Evolutionary conservation across 495 filamentous ascomycete genomes (phyloP).

Genomic region (Pseudomonodictys pantanalensis): DNA sequence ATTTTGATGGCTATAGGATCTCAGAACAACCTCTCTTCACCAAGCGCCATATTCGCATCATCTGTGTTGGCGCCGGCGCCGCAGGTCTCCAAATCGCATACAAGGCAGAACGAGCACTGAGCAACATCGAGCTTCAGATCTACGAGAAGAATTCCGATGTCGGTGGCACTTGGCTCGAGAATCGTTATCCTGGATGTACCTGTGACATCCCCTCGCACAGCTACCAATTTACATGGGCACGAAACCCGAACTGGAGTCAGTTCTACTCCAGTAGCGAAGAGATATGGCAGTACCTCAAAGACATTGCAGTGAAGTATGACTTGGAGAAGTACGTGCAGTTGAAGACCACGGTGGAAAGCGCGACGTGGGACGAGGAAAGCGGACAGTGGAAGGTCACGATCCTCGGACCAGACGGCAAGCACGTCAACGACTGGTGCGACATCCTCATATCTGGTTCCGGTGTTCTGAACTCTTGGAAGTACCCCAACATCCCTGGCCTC

Average conservation of each 20-base stretch:
- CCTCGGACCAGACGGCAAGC: constrained; percentile 15
- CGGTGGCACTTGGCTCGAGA: constrained; percentile 47
- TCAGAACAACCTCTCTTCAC: constrained; percentile 30
- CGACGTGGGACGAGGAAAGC: constrained; percentile 11
- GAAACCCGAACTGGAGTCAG: constrained; percentile 11
- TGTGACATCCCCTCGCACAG: constrained; percentile 17
- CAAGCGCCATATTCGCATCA: constrained; percentile 40
- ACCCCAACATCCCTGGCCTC: constrained; percentile 10
- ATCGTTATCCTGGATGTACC: constrained; percentile 26
- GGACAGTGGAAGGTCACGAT: constrained; percentile 17
- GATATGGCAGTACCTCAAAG: constrained; percentile 19
- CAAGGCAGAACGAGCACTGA: constrained; percentile 34
- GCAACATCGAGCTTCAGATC: constrained; percentile 34
- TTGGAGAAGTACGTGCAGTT: constrained; percentile 14
- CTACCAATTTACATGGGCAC: constrained; percentile 20
- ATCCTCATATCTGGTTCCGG: constrained; percentile 12
- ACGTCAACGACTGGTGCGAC: constrained; percentile 9
- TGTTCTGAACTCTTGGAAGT: constrained; percentile 15
- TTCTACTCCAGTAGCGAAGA: constrained; percentile 18
- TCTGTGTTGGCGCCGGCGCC: constrained; percentile 46
- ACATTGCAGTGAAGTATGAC: constrained; percentile 5
- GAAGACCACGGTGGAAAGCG: constrained; percentile 2
- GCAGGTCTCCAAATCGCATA: constrained; percentile 42
- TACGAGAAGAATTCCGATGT: constrained; percentile 46
- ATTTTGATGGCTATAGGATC: constrained; percentile 22